These are phyloP conservation scores for Tylopilus rubrobrunneus DNA, from an alignment of 768 basidiomycete genomes.

Conservation along the genomic window DNA sequence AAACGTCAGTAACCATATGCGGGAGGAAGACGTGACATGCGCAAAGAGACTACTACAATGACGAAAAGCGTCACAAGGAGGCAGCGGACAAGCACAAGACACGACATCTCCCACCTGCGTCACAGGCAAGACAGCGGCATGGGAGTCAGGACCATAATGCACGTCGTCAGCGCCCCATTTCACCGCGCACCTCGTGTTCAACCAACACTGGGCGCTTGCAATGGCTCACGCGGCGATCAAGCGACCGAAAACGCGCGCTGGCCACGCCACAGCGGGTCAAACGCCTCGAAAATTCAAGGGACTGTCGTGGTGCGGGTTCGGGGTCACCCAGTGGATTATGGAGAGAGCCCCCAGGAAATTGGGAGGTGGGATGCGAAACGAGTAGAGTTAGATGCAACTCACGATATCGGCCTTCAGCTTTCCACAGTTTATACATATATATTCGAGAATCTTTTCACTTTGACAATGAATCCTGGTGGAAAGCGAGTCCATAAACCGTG, in stretches of 20 bases:
- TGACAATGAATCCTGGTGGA: slow-evolving; percentile 81
- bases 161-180: slow-evolving; percentile 78
- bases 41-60: slow-evolving; percentile 25
- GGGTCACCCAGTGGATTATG: slow-evolving; percentile 84
- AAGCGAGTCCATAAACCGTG: neutral
- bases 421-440: slow-evolving; percentile 98
- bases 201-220: slow-evolving; percentile 68
- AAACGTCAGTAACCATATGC: slow-evolving; percentile 55
- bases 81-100: slow-evolving; percentile 44
- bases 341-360: slow-evolving; percentile 99
- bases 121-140: slow-evolving; percentile 53
- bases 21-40: slow-evolving; percentile 31
- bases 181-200: slow-evolving; percentile 90
- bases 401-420: slow-evolving; percentile 96
- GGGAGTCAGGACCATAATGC: slow-evolving; percentile 22
- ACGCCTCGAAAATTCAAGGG: slow-evolving; percentile 77
- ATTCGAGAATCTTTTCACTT: slow-evolving; percentile 99
- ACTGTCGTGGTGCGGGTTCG: slow-evolving; percentile 82
- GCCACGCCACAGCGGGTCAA: slow-evolving; percentile 75
- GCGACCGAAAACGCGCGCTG: slow-evolving; percentile 88
- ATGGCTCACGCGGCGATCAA: slow-evolving; percentile 83
- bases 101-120: slow-evolving; percentile 53
- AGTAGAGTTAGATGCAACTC: slow-evolving; percentile 82
- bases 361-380: slow-evolving; percentile 90
- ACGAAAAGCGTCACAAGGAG: slow-evolving; percentile 54